Conservation (phyloP, 2,329 filamentous ascomycete genomes). For the Xylaria sp. region DNA sequence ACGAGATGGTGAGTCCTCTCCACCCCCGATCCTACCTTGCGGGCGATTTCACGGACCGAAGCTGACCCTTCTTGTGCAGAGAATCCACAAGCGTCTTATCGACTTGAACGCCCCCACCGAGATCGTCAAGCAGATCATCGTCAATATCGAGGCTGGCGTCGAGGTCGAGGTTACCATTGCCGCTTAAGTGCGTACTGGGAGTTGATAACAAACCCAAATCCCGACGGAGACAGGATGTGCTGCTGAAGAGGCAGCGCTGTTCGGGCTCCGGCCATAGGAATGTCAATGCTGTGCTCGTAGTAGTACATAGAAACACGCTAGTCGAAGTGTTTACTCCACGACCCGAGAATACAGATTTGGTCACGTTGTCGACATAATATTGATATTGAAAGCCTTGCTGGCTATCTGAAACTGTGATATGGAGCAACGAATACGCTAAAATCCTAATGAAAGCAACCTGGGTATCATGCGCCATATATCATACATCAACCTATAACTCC, state of each 20-base stretch:
- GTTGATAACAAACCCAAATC: slow-evolving; percentile 1
- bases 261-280: not conserved
- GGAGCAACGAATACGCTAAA: not conserved
- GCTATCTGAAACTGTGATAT: no score
- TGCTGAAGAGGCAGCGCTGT: slow-evolving; percentile 2
- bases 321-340: slow-evolving; percentile 1
- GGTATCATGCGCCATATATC: slow-evolving; percentile 13
- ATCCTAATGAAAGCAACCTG: not conserved
- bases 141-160: slow-evolving; percentile 91
- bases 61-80: slow-evolving; percentile 30
- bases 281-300: not conserved
- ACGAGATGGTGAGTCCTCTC: slow-evolving; percentile 63
- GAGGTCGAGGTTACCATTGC: slow-evolving; percentile 92
- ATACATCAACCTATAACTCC: slow-evolving; percentile 7
- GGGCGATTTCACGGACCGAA: not conserved
- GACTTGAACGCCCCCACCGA: slow-evolving; percentile 97
- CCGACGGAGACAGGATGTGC: slow-evolving; percentile 2
- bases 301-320: not conserved
- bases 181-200: slow-evolving; percentile 49
- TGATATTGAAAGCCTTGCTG: not conserved
- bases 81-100: slow-evolving; percentile 98
- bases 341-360: not conserved
- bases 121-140: slow-evolving; percentile 93
- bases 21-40: not conserved
- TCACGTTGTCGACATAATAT: not conserved